Conservation (phyloP, 352 stramenopile species). For the Phytopythium helicoides region DNA sequence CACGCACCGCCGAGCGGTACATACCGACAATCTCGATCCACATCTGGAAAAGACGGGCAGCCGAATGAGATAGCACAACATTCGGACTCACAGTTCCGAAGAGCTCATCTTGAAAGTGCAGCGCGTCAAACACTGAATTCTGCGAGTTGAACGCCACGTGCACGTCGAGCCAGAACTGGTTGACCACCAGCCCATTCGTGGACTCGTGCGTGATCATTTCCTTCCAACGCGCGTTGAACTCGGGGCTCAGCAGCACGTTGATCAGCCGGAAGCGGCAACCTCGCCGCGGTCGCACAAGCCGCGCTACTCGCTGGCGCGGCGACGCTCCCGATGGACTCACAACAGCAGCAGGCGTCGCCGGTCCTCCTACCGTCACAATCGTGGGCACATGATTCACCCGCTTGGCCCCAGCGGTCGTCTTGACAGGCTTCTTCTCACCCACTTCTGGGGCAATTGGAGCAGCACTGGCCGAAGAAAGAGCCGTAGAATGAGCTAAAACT, state of each 20-base stretch:
- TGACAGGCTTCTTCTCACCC: neutral
- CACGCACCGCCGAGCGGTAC: conserved; percentile 41
- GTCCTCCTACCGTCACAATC: neutral
- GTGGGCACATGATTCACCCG: neutral
- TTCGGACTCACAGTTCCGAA: conserved; percentile 51
- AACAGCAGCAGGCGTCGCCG: neutral
- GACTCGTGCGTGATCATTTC: conserved; percentile 30
- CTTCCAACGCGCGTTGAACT: conserved; percentile 49
- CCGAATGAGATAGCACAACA: conserved; percentile 43
- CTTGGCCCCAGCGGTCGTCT: neutral
- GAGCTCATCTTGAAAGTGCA: conserved; percentile 65
- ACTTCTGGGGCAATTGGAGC: no score
- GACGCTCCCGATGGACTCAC: neutral
- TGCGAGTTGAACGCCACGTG: conserved; percentile 48
- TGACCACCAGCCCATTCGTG: conserved; percentile 24
- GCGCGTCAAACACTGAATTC: conserved; percentile 40
- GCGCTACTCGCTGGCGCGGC: neutral
- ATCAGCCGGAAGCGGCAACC: conserved; percentile 70
- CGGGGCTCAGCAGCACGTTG: conserved; percentile 59
- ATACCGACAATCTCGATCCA: conserved; percentile 56
- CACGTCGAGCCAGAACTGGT: conserved; percentile 57
- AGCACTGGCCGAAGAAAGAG: no score
- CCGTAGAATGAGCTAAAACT: no score
- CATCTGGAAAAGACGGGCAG: conserved; percentile 54
- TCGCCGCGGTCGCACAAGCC: conserved; percentile 29